These are phyloP conservation scores for Puccinellia tenuiflora DNA, from an alignment of 176 grass and related monocot genomes.

Conservation along the genomic window DNA sequence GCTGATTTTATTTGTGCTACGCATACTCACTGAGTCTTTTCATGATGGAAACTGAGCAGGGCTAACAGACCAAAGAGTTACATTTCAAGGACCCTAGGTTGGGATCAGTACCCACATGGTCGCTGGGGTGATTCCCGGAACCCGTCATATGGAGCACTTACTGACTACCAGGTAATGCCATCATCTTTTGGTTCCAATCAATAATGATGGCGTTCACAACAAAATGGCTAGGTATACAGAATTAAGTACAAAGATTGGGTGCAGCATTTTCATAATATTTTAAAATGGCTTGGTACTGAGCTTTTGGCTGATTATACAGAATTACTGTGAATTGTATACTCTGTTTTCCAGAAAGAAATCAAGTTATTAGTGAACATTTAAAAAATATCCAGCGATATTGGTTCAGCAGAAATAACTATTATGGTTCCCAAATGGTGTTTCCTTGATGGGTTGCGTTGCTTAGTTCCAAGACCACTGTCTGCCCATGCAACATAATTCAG, in stretches of 20 bases:
- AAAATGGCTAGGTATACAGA: no score
- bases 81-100: constrained; percentile 66
- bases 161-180: constrained; percentile 54
- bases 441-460: background rate
- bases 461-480: background rate
- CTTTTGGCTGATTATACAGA: background rate
- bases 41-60: constrained; percentile 35
- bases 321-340: background rate
- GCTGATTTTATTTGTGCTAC: background rate
- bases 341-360: background rate
- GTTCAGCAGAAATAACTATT: background rate
- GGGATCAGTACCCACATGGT: constrained; percentile 79
- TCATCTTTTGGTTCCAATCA: background rate
- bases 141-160: constrained; percentile 71
- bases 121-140: constrained; percentile 81
- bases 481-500: background rate
- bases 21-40: constrained; percentile 4
- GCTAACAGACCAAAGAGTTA: constrained; percentile 94
- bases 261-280: constrained; percentile 6
- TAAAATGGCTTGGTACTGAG: background rate
- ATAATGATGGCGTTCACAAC: background rate
- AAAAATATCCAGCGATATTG: background rate
- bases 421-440: background rate
- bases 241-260: background rate
- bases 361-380: background rate